These are phyloP conservation scores for Arthrobotrys iridis DNA, from an alignment of 2,329 filamentous ascomycete species.

Conservation along the genomic window DNA sequence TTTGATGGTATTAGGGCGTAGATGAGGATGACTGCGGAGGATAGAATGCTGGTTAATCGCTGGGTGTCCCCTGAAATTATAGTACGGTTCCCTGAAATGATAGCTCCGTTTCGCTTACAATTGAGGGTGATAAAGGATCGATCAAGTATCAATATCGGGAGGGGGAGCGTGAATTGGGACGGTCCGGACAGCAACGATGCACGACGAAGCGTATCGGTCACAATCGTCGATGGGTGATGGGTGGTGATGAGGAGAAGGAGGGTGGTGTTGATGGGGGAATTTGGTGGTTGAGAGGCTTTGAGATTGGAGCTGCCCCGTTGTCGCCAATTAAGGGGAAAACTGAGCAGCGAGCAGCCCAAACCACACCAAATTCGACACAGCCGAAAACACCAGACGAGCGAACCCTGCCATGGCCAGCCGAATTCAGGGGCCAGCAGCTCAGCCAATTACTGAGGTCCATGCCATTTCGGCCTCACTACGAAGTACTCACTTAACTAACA, in stretches of 20 bases:
- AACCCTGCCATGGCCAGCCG: constrained; percentile 32
- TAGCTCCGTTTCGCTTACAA: constrained; percentile 44
- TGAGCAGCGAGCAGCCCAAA: constrained; percentile 29
- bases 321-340: constrained; percentile 54
- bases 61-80: constrained; percentile 52
- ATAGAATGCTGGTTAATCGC: constrained; percentile 40
- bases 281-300: constrained; percentile 47
- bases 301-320: constrained; percentile 49
- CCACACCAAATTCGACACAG: constrained; percentile 48
- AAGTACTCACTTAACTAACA: not conserved
- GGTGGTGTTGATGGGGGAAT: constrained; percentile 53
- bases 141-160: constrained; percentile 41
- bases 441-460: constrained; percentile 43
- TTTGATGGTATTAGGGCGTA: constrained; percentile 41
- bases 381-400: constrained; percentile 36
- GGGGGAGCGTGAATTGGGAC: constrained; percentile 52
- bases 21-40: constrained; percentile 12
- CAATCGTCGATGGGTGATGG: constrained; percentile 47
- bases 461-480: not conserved
- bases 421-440: constrained; percentile 42
- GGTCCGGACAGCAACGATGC: constrained; percentile 14
- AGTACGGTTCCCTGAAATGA: constrained; percentile 18
- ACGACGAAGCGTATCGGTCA: constrained; percentile 10
- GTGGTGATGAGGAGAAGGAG: constrained; percentile 50
- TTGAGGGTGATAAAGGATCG: constrained; percentile 40